Base-by-base conservation (phyloP, 1,284 basidiomycete genomes). In the Trametes versicolor region DNA sequence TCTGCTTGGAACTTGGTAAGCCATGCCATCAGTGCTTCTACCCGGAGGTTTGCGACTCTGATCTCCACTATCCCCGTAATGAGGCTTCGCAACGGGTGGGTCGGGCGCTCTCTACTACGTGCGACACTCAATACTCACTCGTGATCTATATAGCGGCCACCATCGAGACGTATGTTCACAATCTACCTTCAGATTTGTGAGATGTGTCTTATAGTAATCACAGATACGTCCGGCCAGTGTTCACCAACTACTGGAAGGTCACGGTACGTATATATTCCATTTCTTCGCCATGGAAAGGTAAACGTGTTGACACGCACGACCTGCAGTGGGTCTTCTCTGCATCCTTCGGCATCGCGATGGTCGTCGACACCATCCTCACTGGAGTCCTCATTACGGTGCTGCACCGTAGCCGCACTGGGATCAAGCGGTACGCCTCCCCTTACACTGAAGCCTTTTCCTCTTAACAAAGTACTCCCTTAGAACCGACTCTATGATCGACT, bases 321-420 rank as follows among this genome's bases (percentile, higher is more conserved):
- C 1, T 5, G 8, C 12, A 63, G 62, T 63, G 62, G 62, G 32
- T 63, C n/a, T 43, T 63, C 27, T 58, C 56, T 9, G 45, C 43
- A 13, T 57, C 56, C 10, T 58, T 58, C 27, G 62, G 62, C 13
- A 54, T 58, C 10, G 62, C 62, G 7, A 23, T 57, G 0, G 27
- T 63, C 9, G 62, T 57, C 12, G 62, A 63, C 25, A 54, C 55
- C n/a, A 29, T 63, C 51, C 51, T 63, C 34, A 63, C 62, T 4
- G 56, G 50, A 6, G 49, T 52, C 34, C 57, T 63, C 32, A 59
- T 63, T 21, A 54, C 37, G 12, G 37, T 48, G 7, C 45, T 64
- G 21, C 62, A 54, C 17, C 19, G 37, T 9, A 64, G 62, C 21
- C 62, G 62, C 8, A 64, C 62, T 13, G 62, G 62, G 6, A 32